A percentile compares a stretch with the other conserved stretches of the same genome.
phyloP scores from a whole-genome alignment of 2,329 filamentous ascomycete species.

The Neobulgaria alba region DNA sequence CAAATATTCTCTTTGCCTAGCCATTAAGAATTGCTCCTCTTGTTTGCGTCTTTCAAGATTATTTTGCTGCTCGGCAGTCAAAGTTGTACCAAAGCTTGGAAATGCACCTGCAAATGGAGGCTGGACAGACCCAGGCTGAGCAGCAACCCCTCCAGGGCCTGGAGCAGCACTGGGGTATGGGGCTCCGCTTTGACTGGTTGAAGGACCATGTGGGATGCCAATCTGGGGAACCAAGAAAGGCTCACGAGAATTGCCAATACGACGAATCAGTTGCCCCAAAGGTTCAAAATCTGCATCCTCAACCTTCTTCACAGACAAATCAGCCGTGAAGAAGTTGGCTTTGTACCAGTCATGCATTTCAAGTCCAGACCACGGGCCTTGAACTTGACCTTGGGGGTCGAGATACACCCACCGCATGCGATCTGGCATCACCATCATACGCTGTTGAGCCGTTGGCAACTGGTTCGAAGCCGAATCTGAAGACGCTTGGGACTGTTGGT shows the following conservation, averaged over 20 bases:
- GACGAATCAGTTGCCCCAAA: constrained; percentile 83
- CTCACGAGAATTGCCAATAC: constrained; percentile 94
- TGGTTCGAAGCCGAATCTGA: constrained; percentile 53
- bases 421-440: constrained; percentile 98
- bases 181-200: constrained; percentile 37
- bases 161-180: constrained; percentile 30
- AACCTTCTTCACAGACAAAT: constrained; percentile 87
- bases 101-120: constrained; percentile 91
- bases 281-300: constrained; percentile 94
- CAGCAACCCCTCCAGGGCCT: constrained; percentile 29
- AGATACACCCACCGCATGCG: constrained; percentile 98
- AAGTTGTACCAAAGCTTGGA: constrained; percentile 89
- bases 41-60: constrained; percentile 93
- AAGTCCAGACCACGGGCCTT: constrained; percentile 90
- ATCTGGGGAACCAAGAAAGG: constrained; percentile 97
- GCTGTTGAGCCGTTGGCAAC: constrained; percentile 59
- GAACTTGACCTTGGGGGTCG: constrained; percentile 83
- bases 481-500: constrained; percentile 26
- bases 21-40: constrained; percentile 95
- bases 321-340: constrained; percentile 91
- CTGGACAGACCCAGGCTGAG: constrained; percentile 56
- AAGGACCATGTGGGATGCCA: constrained; percentile 80
- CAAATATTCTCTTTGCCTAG: constrained; percentile 87
- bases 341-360: constrained; percentile 99
- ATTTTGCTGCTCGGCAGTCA: constrained; percentile 97